These are phyloP conservation scores for Annulohypoxylon bovei DNA, from an alignment of 495 filamentous ascomycete genomes.

Conservation along the genomic window DNA sequence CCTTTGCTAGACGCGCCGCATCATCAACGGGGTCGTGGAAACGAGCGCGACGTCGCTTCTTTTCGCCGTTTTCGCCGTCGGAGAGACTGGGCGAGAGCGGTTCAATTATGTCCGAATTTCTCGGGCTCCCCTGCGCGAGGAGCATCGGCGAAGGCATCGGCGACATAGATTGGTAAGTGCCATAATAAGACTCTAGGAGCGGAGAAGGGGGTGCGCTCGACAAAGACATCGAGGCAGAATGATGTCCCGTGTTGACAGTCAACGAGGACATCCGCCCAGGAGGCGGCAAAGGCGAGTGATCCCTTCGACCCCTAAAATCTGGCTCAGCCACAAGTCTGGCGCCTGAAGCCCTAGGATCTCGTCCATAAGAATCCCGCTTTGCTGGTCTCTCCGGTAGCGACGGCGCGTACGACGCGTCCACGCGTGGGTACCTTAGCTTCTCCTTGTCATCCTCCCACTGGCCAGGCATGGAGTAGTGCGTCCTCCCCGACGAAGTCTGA, in stretches of 20 bases:
- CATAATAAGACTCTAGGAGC: conserved; percentile 89
- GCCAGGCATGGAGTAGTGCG: conserved; percentile 59
- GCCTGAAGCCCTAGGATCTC: conserved; percentile 39
- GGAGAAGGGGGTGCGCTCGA: conserved; percentile 78
- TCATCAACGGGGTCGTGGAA: conserved; percentile 84
- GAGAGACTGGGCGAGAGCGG: conserved; percentile 56
- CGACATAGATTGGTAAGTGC: conserved; percentile 94
- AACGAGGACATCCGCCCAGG: conserved; percentile 59
- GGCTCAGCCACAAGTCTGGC: conserved; percentile 52
- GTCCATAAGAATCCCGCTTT: conserved; percentile 44
- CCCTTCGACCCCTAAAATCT: conserved; percentile 44
- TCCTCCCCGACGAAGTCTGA: conserved; percentile 42
- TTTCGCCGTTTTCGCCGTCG: conserved; percentile 50
- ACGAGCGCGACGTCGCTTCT: conserved; percentile 64
- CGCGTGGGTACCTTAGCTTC: conserved; percentile 57
- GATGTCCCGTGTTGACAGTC: conserved; percentile 54
- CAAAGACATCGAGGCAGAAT: conserved; percentile 52
- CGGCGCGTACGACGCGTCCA: conserved; percentile 25
- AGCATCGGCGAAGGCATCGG: conserved; percentile 87
- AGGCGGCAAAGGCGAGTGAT: conserved; percentile 59
- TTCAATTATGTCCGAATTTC: conserved; percentile 47
- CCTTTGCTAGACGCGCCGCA: conserved; percentile 76
- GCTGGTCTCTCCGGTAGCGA: conserved; percentile 23
- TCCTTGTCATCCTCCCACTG: conserved; percentile 63
- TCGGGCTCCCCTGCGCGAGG: conserved; percentile 50